Evolutionary conservation across 768 basidiomycete genomes (phyloP).

Genomic region (Panellus pusillus): DNA sequence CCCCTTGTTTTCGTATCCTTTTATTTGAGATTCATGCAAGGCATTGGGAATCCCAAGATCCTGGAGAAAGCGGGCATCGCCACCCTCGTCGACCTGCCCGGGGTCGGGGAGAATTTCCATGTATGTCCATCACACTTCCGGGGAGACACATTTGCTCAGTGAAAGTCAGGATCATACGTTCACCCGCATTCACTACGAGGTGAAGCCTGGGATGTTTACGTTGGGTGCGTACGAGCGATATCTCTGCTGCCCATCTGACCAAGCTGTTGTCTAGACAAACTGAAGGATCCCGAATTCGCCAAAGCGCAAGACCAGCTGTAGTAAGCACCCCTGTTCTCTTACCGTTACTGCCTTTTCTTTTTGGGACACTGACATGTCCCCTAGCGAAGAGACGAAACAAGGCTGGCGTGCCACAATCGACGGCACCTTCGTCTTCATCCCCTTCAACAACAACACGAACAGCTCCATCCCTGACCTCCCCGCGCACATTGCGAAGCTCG

Average conservation of each 20-base stretch:
- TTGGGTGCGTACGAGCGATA: conserved; percentile 5
- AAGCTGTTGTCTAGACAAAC: not conserved
- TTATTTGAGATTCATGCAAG: conserved; percentile 11
- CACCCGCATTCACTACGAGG: conserved; percentile 3
- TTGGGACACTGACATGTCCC: not conserved
- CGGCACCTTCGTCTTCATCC: not conserved
- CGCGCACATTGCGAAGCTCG: too few relatives aligned
- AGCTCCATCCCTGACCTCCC: not conserved
- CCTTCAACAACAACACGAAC: conserved; percentile 5
- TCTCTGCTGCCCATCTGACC: not conserved
- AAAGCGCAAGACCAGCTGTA: conserved; percentile 4
- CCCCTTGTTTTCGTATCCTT: too few relatives aligned
- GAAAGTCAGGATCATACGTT: too few relatives aligned
- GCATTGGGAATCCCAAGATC: conserved; percentile 22
- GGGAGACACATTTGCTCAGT: too few relatives aligned
- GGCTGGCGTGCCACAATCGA: conserved; percentile 7
- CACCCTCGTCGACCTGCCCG: conserved; percentile 29
- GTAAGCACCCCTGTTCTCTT: not conserved
- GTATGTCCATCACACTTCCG: not conserved
- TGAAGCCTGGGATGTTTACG: not conserved
- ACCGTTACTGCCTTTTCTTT: too few relatives aligned
- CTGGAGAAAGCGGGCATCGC: conserved; percentile 21
- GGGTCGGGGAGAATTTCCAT: conserved; percentile 34
- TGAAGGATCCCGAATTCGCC: conserved; percentile 2
- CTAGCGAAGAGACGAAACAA: conserved; percentile 1